A percentile compares a stretch with the other conserved stretches of the same genome.
Evolutionary conservation across 768 basidiomycete species (phyloP).

Genomic region (Suillus luteus): DNA sequence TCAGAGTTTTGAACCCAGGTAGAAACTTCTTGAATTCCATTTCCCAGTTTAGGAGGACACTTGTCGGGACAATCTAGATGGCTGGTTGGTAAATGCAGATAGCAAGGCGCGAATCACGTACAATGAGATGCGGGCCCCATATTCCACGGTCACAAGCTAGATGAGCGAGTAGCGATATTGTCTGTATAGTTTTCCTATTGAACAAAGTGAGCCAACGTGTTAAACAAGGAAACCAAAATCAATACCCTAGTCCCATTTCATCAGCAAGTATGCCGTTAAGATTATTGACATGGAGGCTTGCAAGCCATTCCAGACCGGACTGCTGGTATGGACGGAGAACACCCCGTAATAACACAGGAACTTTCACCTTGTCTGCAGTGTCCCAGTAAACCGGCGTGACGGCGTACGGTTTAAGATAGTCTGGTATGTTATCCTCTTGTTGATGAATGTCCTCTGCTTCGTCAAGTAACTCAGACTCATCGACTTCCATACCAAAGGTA

Average conservation of each 20-base stretch:
- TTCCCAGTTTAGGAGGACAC: conserved; percentile 94
- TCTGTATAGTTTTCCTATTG: conserved; percentile 91
- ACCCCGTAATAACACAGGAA: conserved; percentile 81
- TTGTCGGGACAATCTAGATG: conserved; percentile 79
- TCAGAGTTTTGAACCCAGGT: conserved; percentile 82
- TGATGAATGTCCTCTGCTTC: conserved; percentile 43
- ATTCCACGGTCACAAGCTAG: conserved; percentile 88
- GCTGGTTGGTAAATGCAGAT: conserved; percentile 22
- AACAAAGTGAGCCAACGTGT: neutral
- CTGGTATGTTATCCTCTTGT: conserved; percentile 43
- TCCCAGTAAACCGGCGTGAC: conserved; percentile 75
- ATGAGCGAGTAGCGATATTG: conserved; percentile 91
- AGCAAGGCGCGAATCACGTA: conserved; percentile 32
- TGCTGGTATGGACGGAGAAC: conserved; percentile 92
- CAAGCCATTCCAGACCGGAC: conserved; percentile 92
- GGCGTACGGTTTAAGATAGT: conserved; percentile 68
- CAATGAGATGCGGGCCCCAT: conserved; percentile 91
- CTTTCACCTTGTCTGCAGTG: conserved; percentile 53
- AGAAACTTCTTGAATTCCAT: conserved; percentile 97
- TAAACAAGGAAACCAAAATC: conserved; percentile 28
- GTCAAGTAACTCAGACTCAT: neutral
- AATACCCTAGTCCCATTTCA: conserved; percentile 91
- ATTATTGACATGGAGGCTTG: conserved; percentile 79
- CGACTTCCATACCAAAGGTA: neutral
- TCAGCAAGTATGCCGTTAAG: conserved; percentile 87